Percentiles rank a stretch among this genome's conserved stretches.
These are phyloP conservation scores for Ochetophila trinervis DNA, from an alignment of 306 rosid genomes.

Conservation along the genomic window DNA sequence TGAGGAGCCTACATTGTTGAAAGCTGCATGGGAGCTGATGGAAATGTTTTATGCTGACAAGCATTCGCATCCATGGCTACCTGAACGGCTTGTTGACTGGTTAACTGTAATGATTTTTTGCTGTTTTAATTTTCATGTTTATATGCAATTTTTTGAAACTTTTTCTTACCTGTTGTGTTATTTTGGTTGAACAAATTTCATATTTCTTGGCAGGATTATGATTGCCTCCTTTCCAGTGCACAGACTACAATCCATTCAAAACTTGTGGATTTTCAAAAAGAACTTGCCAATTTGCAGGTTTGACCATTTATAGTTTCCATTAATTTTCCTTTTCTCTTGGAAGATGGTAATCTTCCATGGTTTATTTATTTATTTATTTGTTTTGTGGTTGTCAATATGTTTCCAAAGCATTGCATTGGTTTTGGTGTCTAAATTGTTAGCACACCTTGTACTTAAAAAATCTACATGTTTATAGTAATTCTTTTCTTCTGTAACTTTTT, in stretches of 20 bases:
- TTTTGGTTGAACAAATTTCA: neutral
- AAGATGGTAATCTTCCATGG: neutral
- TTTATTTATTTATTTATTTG: neutral
- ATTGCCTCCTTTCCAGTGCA: slow-evolving; percentile 67
- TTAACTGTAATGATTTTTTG: slow-evolving; percentile 72
- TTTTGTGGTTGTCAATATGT: slow-evolving; percentile 2
- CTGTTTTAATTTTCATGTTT: slow-evolving; percentile 11
- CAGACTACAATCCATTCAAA: slow-evolving; percentile 65
- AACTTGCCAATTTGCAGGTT: slow-evolving; percentile 73
- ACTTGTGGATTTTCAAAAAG: slow-evolving; percentile 64
- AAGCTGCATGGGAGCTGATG: slow-evolving; percentile 96
- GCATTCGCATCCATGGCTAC: slow-evolving; percentile 80
- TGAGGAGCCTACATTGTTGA: slow-evolving; percentile 70
- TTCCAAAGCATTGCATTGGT: neutral
- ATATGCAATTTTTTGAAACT: neutral
- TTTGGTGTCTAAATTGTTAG: slow-evolving; percentile 1
- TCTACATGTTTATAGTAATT: neutral
- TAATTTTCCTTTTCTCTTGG: neutral
- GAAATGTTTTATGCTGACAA: slow-evolving; percentile 90
- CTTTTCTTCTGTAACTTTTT: neutral
- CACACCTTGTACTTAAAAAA: neutral
- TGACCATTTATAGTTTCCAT: slow-evolving; percentile 15
- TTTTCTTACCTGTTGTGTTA: slow-evolving; percentile 3
- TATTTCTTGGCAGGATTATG: slow-evolving; percentile 64
- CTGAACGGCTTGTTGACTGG: slow-evolving; percentile 95